Base-by-base conservation (phyloP, 2,329 filamentous ascomycete species). In the Leptographium galeiforme region DNA sequence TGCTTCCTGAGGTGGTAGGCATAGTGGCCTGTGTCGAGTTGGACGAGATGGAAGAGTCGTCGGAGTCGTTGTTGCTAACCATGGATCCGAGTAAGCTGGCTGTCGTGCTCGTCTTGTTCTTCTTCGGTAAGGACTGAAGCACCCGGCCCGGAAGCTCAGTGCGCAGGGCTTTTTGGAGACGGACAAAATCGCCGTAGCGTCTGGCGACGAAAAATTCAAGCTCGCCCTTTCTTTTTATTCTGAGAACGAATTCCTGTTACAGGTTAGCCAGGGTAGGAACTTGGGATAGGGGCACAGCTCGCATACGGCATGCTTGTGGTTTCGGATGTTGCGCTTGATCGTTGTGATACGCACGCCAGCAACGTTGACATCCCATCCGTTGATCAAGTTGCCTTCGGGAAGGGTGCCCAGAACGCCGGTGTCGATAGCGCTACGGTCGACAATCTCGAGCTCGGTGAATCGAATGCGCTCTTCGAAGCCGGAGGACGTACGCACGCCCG, bases 341-440 rank as follows among this genome's bases (percentile, higher is more conserved):
- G 82, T 84, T 2, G 81, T 85, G 32, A 88, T 82, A 57, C 90
- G 80, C 50, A 97, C 93, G 43, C 85, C 89, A 12, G 91, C 88
- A 50, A 98, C 85, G 65, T 98, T 98, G 60, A 96, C 82, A 66
- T 97, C 93, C 93, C 93, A 97, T 34, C 89, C 89, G 65, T 98
- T 91, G 63, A 96, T 87, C 57, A 84, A 85, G 67, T 96, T 85
- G 6, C 93, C 93, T 66, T 96, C 88, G 0, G 93, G 93, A 57
- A 91, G 74, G 45, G 90, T 94, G 55, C 89, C 81, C 55, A 95
- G 76, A 51, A 98, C 75, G 0, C 93, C 91, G 25, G 89, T 86
- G 56, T 96, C 90, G 63, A 95, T 94, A 45, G 93, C 90, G 53
- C 89, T 87, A 58, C 89, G 81, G 64, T 98, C 93, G 33, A 98